Evolutionary conservation across 2,329 filamentous ascomycete species (phyloP), one percentile per base, ranked within the genome.

Genomic region (Sclerotinia subarctica): DNA sequence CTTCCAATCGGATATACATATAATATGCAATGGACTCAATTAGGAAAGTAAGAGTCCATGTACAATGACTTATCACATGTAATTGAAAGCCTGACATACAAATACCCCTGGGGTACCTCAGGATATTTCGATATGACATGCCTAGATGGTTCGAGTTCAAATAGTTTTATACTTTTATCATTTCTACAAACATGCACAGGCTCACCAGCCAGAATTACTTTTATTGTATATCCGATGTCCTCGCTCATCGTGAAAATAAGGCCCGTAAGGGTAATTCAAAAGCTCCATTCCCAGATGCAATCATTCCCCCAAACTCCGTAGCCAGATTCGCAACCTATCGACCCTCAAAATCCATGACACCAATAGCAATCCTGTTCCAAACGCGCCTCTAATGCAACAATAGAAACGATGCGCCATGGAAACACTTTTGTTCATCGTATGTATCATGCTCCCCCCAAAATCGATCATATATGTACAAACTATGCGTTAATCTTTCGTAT

Each of bases 271-370:
- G 26, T 26, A 65, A 47, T 65, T 47, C 51, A 65, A 57, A 65
- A 51, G 64, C 64, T 66, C 53, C 64, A 51, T 58, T 66, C 53
- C 64, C 32, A 66, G 47, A 66, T 66, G 64, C 64, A 66, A 60
- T 47, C 53, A 35, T 38, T 38, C 15, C 64, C 64, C 32, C 51
- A 46, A 66, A 64, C 62, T 64, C 62, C 64, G 24, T 66, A 59
- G 52, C 64, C 53, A 58, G 53, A 47, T 59, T 44, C 51, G 54
- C 64, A 52, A 60, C 64, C 53, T 51, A 66, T 49, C n/a, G 19
- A 59, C n/a, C 17, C 64, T 26, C 35, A 26, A 62, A 38, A 62
- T 62, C 51, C 62, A 60, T 66, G 32, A 66, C 56, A 49, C 64
- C 38, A 42, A 60, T 60, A 46, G 56, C 44, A 59, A 59, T 32